These are phyloP conservation scores for Metschnikowia amazonensis DNA, from an alignment of 805 yeast genomes.

Conservation along the genomic window DNA sequence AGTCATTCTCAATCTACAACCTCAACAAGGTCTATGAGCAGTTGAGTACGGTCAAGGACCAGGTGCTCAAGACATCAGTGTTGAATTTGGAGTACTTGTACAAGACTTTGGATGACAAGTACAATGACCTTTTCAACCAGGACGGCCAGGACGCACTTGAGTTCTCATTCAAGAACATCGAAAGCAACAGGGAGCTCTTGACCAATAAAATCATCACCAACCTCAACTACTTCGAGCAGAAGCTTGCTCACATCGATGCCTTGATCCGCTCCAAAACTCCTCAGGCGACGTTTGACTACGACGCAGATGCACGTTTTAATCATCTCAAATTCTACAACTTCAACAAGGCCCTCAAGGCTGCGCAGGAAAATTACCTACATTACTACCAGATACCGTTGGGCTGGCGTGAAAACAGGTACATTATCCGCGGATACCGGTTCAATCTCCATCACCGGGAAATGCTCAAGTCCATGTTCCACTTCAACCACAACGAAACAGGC, in stretches of 20 bases:
- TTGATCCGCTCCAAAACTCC: conserved; percentile 33
- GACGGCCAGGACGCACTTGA: conserved; percentile 11
- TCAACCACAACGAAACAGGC: conserved; percentile 79
- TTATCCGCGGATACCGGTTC: conserved; percentile 82
- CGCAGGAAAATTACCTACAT: conserved; percentile 43
- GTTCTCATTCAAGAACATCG: background rate
- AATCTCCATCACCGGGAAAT: conserved; percentile 60
- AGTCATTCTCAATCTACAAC: conserved; percentile 30
- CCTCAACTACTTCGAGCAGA: conserved; percentile 41
- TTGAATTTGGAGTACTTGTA: conserved; percentile 38
- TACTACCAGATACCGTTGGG: conserved; percentile 86
- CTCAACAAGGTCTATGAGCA: conserved; percentile 35
- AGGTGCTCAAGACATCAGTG: conserved; percentile 35
- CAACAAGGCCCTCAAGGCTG: conserved; percentile 33
- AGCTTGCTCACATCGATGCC: conserved; percentile 36
- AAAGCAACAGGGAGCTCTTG: conserved; percentile 25
- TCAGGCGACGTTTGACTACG: conserved; percentile 25
- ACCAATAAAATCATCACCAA: conserved; percentile 38
- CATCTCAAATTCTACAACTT: conserved; percentile 37
- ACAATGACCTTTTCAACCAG: conserved; percentile 32
- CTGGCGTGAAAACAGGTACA: conserved; percentile 90
- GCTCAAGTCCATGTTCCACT: conserved; percentile 52
- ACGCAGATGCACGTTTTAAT: conserved; percentile 29
- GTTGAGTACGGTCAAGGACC: conserved; percentile 31
- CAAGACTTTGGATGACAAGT: conserved; percentile 39